Evolutionary conservation across 371 early-diverging fungal genomes (phyloP), one percentile per base, ranked within the genome.

Genomic region (Rhizopus sp.): DNA sequence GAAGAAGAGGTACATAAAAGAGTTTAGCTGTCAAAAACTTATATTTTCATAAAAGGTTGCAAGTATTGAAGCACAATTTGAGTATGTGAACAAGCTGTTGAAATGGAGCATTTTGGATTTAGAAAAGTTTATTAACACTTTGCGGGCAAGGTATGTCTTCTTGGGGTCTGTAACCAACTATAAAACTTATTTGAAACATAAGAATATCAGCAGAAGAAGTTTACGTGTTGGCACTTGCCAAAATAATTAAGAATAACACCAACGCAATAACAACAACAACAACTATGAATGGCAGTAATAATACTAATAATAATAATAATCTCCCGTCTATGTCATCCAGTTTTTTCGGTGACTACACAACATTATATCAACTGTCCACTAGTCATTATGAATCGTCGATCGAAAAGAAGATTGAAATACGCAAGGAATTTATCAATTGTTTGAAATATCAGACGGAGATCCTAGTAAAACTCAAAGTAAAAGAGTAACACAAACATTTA

Each of bases 121-220:
- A n/a, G 76, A 78, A 3, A 64, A 64, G 9, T 73, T 78, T 41
- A 71, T 68, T 17, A 45, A n/a, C 15, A 54, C 75, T 5, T 44
- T 78, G 29, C 68, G 60, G 44, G 64, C 68, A 34, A 71, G 79
- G 79, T 78, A 72, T 12, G 15, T 1, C 0, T 23, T 2, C 23
- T 2, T 23, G 23, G 23, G 23, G 2, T n/a, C 23, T 23, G 23
- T 23, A 23, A 23, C 23, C 0, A 23, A 23, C 23, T 23, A 23
- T 23, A 23, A 23, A 23, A 2, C 23, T 23, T 23, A 23, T 23
- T 23, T 33, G 5, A 13, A 7, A 35, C 9, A 17, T 9, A 51
- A 78, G 79, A 40, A 50, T 75, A n/a, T 15, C 51, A 29, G 76
- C 75, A 30, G 79, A 78, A 59, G 79, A 78, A 62, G 62, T 59